Evolutionary conservation across 2,329 filamentous ascomycete genomes (phyloP).

Genomic region (Penicillium polonicum): DNA sequence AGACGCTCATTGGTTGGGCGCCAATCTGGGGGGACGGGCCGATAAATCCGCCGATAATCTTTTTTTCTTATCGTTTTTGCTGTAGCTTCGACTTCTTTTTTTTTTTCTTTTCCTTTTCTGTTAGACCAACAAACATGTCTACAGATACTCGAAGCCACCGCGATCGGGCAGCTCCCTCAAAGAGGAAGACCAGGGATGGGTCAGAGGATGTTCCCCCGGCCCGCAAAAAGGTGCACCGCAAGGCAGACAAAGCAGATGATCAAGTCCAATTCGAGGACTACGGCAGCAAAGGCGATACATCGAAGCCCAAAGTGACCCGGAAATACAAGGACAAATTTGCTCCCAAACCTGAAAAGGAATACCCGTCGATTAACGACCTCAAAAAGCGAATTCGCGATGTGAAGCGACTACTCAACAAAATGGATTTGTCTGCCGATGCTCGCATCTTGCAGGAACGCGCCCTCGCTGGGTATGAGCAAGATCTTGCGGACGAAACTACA

Average conservation of each 20-base stretch:
- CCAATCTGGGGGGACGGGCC: slow-evolving; percentile 33
- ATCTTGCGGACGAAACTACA: slow-evolving; percentile 51
- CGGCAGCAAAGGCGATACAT: slow-evolving; percentile 8
- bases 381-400: slow-evolving; percentile 58
- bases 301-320: slow-evolving; percentile 11
- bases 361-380: slow-evolving; percentile 49
- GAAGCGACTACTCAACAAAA: slow-evolving; percentile 51
- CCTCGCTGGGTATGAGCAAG: slow-evolving; percentile 55
- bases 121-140: slow-evolving; percentile 16
- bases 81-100: slow-evolving; percentile 6
- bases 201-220: slow-evolving; percentile 26
- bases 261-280: slow-evolving; percentile 14
- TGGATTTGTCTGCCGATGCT: slow-evolving; percentile 54
- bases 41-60: slow-evolving; percentile 30
- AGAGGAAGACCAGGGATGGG: slow-evolving; percentile 32
- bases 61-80: slow-evolving; percentile 21
- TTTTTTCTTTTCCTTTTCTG: not conserved
- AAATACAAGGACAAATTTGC: slow-evolving; percentile 24
- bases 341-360: slow-evolving; percentile 28
- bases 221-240: slow-evolving; percentile 29
- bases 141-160: slow-evolving; percentile 10
- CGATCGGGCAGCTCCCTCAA: slow-evolving; percentile 22
- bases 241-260: slow-evolving; percentile 11
- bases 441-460: slow-evolving; percentile 61
- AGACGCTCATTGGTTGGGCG: slow-evolving; percentile 28